Base-by-base conservation (phyloP, 2,329 filamentous ascomycete genomes). In the Fusarium armeniacum region DNA sequence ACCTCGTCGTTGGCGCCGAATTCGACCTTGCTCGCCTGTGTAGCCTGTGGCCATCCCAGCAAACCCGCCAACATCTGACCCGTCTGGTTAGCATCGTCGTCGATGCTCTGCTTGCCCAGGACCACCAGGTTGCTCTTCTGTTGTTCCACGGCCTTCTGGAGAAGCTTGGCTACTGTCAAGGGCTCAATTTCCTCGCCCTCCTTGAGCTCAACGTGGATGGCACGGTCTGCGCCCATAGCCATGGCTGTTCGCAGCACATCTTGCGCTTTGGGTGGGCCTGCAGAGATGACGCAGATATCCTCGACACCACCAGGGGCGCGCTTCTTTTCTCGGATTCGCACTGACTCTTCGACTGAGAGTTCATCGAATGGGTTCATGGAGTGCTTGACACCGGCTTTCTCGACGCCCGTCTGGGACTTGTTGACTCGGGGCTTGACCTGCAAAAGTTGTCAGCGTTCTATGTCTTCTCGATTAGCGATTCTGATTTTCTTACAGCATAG, bases 301-400 rank as follows among this genome's bases (percentile, higher is more conserved):
- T 94, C 91, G 67, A 99, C 94, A 76, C 91, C 90, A 70, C 87
- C 85, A 20, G 89, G 87, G 20, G 89, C 89, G 58, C 83, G 81
- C 81, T 93, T 92, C 85, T 93, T 92, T 81, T 98, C 95, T 81
- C 96, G 94, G 78, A 99, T 91, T 41, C 93, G 93, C 53, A 98
- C 93, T 53, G 94, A 93, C 84, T 98, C 96, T 83, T 99, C 96
- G 81, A 99, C 90, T 44, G 94, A 97, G 77, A 99, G 92, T 82
- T 99, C 96, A 85, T 99, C 96, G 83, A 99, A 99, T 22, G 96
- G 96, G 86, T 98, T 99, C 89, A 99, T 95, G 79, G 91, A 94
- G 87, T 98, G 95, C 83, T 98, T 98, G 77, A 98, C 94, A 73
- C 93, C 93, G 70, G 91, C 87, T 58, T 93, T 97, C 83, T 98